These are phyloP conservation scores for Ceratocystis ficicola DNA, from an alignment of 2,329 filamentous ascomycete species.

Conservation along the genomic window DNA sequence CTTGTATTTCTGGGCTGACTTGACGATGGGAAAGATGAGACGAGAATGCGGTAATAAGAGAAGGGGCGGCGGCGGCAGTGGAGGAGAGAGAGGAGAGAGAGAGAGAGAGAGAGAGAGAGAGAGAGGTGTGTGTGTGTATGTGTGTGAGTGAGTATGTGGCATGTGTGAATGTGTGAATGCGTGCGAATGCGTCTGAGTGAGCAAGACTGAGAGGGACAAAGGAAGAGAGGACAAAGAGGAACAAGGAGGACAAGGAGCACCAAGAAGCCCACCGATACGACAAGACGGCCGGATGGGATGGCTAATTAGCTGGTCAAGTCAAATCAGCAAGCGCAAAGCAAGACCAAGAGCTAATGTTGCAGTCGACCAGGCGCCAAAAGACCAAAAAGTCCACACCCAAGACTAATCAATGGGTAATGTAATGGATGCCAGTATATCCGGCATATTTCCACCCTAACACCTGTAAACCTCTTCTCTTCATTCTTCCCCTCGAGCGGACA, in stretches of 20 bases:
- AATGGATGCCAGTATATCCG: neutral
- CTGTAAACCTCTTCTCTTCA: neutral
- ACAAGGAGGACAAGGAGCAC: neutral
- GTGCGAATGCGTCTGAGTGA: too few relatives aligned
- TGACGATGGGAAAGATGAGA: slow-evolving; percentile 4
- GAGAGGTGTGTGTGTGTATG: neutral
- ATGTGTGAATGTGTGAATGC: too few relatives aligned
- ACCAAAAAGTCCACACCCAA: too few relatives aligned
- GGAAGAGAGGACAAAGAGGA: neutral
- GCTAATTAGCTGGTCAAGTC: too few relatives aligned
- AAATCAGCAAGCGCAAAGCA: too few relatives aligned
- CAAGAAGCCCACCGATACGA: neutral
- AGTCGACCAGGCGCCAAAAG: too few relatives aligned
- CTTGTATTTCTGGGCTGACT: neutral
- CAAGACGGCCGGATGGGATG: too few relatives aligned
- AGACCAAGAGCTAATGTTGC: too few relatives aligned
- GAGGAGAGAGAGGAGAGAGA: too few relatives aligned
- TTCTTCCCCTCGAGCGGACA: neutral
- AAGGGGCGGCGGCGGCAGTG: neutral
- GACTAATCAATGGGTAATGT: too few relatives aligned
- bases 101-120: neutral
- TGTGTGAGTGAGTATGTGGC: too few relatives aligned
- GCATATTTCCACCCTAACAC: neutral
- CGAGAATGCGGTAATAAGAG: neutral
- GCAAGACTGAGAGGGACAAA: neutral